Percentiles rank a stretch among this genome's conserved stretches.
Evolutionary conservation across 2,329 filamentous ascomycete species (phyloP).

Genomic region (Fusarium bulbicola): DNA sequence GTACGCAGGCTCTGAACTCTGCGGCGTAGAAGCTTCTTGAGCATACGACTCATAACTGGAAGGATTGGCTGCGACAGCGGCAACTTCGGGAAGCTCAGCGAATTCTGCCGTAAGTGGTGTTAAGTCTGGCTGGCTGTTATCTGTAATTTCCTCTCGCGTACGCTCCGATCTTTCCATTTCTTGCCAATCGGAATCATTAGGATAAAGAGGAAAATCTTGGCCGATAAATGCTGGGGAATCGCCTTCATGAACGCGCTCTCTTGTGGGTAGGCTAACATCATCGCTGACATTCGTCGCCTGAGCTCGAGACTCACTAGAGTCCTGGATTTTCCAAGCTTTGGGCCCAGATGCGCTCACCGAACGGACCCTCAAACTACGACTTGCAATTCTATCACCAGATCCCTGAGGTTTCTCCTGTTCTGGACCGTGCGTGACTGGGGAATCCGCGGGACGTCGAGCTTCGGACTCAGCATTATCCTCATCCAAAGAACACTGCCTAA

Average conservation of each 20-base stretch:
- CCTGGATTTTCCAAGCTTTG: background rate
- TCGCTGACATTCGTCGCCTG: rapidly evolving
- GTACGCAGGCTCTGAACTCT: rapidly evolving
- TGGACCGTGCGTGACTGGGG: background rate
- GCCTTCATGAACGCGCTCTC: background rate
- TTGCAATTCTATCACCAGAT: background rate
- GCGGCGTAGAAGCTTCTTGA: too few species aligned
- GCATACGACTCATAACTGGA: rapidly evolving
- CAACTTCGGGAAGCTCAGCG: rapidly evolving
- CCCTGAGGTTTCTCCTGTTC: rapidly evolving
- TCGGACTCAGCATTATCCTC: background rate
- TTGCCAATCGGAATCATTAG: background rate
- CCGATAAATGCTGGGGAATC: rapidly evolving
- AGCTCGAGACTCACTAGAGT: rapidly evolving
- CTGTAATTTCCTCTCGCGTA: background rate
- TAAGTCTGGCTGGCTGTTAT: rapidly evolving
- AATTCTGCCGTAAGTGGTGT: rapidly evolving
- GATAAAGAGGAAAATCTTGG: rapidly evolving
- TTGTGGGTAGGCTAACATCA: background rate
- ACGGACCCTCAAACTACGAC: background rate
- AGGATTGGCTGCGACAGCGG: rapidly evolving
- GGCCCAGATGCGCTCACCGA: rapidly evolving
- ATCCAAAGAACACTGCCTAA: background rate
- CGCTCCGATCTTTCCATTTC: rapidly evolving
- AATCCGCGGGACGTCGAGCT: background rate